Evolutionary conservation across 345 rosid species (phyloP), one percentile per base, ranked within the genome.

Genomic region (Aquilaria sinensis): DNA sequence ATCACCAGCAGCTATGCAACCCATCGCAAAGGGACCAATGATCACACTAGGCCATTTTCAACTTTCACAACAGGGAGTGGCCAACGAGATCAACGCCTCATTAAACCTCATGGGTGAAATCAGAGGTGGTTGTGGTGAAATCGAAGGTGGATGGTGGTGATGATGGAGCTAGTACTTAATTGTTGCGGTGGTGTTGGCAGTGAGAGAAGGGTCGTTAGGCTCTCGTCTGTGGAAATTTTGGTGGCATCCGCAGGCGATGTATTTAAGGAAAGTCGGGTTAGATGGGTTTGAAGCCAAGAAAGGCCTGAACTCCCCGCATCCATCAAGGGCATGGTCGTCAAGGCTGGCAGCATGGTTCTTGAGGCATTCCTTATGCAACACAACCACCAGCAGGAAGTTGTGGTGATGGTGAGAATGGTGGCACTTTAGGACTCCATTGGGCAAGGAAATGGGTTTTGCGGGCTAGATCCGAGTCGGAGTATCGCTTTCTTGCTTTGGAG

Each of bases 181-280:
- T 1, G 76, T 65, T 13, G 80, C 74, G 23, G 23, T n/a, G 10
- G 74, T 58, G 5, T 67, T 15, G 10, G 78, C 41, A 9, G 64
- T 47, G 23, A 65, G 69, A 3, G 70, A 60, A 5, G 68, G 13
- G 58, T 69, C 70, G 2, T 78, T 77, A 0, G 80, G 83, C 57
- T 23, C 23, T 23, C 1, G 0, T 23, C 23, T 23, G 23, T 23
- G 23, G 23, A 23, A 23, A 23, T 23, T 85, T 82, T 90, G 92
- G 78, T 88, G 96, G 75, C 96, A 88, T 53, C 88, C 88, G 11
- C 92, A 88, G 0, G 96, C 96, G 4, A 86, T 88, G 67, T 92
- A 88, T 57, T 79, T 86, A 53, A 88, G 60, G 29, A 86, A 80
- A 33, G 85, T 74, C 2, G 96, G 96, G 59, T 88, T 86, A 34